Evolutionary conservation across 352 stramenopile genomes (phyloP), one percentile per base, ranked within the genome.

Genomic region (Globisporangium takayamanum): DNA sequence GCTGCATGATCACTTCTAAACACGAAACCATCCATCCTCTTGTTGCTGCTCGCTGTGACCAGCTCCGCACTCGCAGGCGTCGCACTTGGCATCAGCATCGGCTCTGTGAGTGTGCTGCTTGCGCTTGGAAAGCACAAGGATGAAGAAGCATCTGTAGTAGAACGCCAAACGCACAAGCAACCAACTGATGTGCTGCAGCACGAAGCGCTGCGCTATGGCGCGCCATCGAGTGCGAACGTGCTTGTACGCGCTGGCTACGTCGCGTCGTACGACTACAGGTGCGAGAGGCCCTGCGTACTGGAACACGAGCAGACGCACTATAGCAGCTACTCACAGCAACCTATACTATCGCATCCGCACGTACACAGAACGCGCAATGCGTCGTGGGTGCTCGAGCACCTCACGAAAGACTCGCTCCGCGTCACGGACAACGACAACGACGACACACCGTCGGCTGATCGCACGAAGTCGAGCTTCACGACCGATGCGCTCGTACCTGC

Each of bases 391-490:
- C 70, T 95, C 61, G 87, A 96, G 67, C 75, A 80, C 55, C 55
- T 96, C 53, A 94, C 84, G 3, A 80, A 73, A 59, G 70, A 87
- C 51, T 87, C 77, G 50, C 71, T 95, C 26, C 72, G 78, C 28
- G 33, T 39, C 33, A 14, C 77, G 71, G 49, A 62, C 68, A 50
- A 6, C 44, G 44, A 49, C 18, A 49, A 14, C 20, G 85, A 85
- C 62, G 87, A 91, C 33, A 80, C 82, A 3, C 11, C 30, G 7
- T 14, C 50, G 7, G 51, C 20, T 5, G 73, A 92, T 64, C 85
- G 88, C 55, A 58, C 75, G n/a, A 92, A 92, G 42, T 93, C 89
- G 37, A 73, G 78, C 25, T 99, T 98, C 72, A 70, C 70, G 20
- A 80, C 88, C 53, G 92, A 98, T 66, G 55, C 64, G 10, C 53